Base-by-base conservation (phyloP, 208 protist species). In the Acanthamoeba castellanii region DNA sequence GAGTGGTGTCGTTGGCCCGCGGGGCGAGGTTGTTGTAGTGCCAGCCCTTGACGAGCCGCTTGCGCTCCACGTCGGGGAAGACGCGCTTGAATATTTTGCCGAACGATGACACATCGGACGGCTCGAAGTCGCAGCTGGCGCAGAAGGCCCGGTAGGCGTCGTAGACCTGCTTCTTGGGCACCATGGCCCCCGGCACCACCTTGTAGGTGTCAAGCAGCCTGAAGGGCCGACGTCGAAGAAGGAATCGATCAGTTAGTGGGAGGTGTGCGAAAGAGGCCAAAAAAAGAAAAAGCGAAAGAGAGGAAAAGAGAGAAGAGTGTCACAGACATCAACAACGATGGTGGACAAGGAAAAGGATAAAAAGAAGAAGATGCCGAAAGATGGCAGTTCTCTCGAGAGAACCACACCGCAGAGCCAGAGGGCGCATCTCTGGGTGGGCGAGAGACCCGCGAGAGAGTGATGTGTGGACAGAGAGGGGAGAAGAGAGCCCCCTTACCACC, bases 61-160 rank as follows among this genome's bases (percentile, higher is more conserved):
- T 85, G 78, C 78, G 78, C 9, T 85, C 78, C 25, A 85, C 78
- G 0, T 85, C 78, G 42, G 78, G 78, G 18, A 85, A 59, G 22
- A 85, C 78, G 37, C 78, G 78, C 78, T 85, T 85, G 78, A 85
- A 85, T n/a, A 85, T 52, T 20, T 85, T 85, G 47, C 78, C 78
- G n/a, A 85, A 85, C 42, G 78, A 85, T 13, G 45, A 59, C 11
- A 85, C 78, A 34, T 85, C 78, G 27, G 27, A 61, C 3, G 78
- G 78, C 47, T 85, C 78, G n/a, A 61, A 85, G 25, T 57, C 78
- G 78, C 45, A 34, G 8, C 45, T 37, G 16, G 78, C 37, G 45
- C 78, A 85, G 78, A 85, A 85, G 78, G 37, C 78, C 25, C 78
- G 37, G n/a, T 85, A 85, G 45, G 78, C 78, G 13, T 85, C 78